These are phyloP conservation scores for Cryptococcus sp. DNA, from an alignment of 1,284 basidiomycete genomes.

Conservation along the genomic window DNA sequence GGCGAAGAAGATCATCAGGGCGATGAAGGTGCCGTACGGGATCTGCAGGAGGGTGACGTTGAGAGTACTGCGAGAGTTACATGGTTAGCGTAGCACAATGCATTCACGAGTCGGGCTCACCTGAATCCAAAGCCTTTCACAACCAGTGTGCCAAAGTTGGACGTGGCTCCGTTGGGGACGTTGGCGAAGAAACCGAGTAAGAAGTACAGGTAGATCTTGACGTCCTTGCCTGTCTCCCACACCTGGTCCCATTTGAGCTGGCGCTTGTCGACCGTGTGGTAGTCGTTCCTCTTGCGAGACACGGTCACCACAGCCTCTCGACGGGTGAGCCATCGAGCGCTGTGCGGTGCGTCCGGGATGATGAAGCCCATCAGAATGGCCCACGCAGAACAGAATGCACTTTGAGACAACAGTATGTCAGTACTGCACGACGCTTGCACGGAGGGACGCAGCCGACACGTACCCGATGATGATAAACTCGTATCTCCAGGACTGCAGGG, in stretches of 20 bases:
- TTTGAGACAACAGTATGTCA: not conserved
- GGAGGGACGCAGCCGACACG: not conserved
- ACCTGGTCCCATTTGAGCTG: conserved; percentile 49
- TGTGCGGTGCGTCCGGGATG: conserved; percentile 37
- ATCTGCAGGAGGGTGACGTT: conserved; percentile 40
- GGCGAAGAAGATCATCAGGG: conserved; percentile 27
- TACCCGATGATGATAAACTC: conserved; percentile 46
- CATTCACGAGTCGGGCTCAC: not conserved
- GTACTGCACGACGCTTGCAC: not conserved
- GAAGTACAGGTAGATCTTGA: conserved; percentile 45
- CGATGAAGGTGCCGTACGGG: conserved; percentile 40
- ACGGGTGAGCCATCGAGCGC: conserved; percentile 36
- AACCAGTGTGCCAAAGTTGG: conserved; percentile 35
- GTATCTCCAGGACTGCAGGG: conserved; percentile 42
- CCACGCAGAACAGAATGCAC: conserved; percentile 35
- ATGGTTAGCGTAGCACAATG: not conserved
- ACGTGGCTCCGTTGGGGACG: conserved; percentile 36
- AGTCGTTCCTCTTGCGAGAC: conserved; percentile 45
- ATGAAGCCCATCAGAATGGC: conserved; percentile 34
- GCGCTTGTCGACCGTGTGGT: conserved; percentile 48
- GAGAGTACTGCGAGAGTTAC: conserved; percentile 22
- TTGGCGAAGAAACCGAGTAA: conserved; percentile 41
- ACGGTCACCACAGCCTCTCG: conserved; percentile 47
- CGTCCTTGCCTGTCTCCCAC: conserved; percentile 42
- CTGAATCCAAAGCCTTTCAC: conserved; percentile 32